Evolutionary conservation across 192 early-diverging fungal genomes (phyloP).

Genomic region (Haplosporangium gracile): DNA sequence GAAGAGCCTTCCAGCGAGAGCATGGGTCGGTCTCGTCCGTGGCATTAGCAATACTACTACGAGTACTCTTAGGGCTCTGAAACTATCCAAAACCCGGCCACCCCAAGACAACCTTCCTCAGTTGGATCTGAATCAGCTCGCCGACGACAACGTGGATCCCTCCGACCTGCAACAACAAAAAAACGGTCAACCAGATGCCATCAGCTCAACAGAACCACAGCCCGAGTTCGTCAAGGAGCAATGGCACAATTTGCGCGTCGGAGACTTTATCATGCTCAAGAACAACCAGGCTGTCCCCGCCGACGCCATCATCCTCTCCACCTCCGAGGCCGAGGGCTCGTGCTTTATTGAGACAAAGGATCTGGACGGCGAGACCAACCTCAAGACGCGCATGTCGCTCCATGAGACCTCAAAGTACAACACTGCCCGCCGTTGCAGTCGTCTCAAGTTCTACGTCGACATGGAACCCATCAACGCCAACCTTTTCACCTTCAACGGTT

Average conservation of each 20-base stretch:
- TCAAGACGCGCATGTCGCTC: slow-evolving; percentile 84
- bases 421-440: slow-evolving; percentile 82
- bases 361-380: slow-evolving; percentile 98
- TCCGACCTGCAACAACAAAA: background rate
- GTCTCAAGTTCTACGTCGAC: slow-evolving; percentile 74
- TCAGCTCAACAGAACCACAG: slow-evolving; percentile 21
- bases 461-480: slow-evolving; percentile 84
- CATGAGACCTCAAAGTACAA: slow-evolving; percentile 74
- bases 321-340: slow-evolving; percentile 79
- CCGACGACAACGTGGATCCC: slow-evolving; percentile 5
- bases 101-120: slow-evolving; percentile 7
- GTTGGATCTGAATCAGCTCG: slow-evolving; percentile 15
- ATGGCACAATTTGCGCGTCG: slow-evolving; percentile 83
- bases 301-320: slow-evolving; percentile 85
- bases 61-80: slow-evolving; percentile 14
- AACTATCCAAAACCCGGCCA: slow-evolving; percentile 12
- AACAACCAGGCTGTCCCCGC: slow-evolving; percentile 90
- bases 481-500: slow-evolving; percentile 83
- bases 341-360: slow-evolving; percentile 97
- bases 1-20: slow-evolving; percentile 4
- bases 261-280: slow-evolving; percentile 88
- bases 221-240: slow-evolving; percentile 65
- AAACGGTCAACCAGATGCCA: background rate
- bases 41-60: slow-evolving; percentile 8
- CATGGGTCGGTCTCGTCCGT: slow-evolving; percentile 17